A percentile compares a stretch with the other conserved stretches of the same genome.
phyloP scores from a whole-genome alignment of 208 protist species.

The Trypanosoma avium region DNA sequence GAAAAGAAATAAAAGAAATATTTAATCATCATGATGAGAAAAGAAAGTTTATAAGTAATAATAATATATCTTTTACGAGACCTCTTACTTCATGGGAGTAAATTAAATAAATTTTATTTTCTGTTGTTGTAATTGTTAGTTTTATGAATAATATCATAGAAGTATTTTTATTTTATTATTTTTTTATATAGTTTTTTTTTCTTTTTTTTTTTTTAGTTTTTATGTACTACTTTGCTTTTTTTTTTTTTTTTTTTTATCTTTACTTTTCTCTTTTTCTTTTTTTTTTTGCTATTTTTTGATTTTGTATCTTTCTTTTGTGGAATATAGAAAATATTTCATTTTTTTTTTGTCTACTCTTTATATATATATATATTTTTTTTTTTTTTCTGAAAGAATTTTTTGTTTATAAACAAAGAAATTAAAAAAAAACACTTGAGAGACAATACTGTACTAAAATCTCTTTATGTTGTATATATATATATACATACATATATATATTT shows the following conservation, averaged over 20 bases:
- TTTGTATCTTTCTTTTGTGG: background rate
- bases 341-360: no score
- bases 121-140: conserved; percentile 16
- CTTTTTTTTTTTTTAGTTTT: background rate
- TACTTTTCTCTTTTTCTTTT: background rate
- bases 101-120: background rate
- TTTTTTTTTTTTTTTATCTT: background rate
- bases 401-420: no score
- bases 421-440: no score
- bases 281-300: background rate
- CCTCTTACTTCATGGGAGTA: conserved; percentile 47
- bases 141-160: conserved; percentile 7
- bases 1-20: background rate
- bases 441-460: no score
- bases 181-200: background rate
- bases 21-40: background rate
- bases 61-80: background rate
- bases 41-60: no score
- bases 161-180: background rate
- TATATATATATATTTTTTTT: no score
- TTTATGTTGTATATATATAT: background rate
- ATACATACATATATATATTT: no score
- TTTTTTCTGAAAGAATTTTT: no score
- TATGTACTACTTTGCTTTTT: background rate
- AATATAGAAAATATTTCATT: no score